phyloP scores from a whole-genome alignment of 306 rosid species.

The Inga leiocalycina region DNA sequence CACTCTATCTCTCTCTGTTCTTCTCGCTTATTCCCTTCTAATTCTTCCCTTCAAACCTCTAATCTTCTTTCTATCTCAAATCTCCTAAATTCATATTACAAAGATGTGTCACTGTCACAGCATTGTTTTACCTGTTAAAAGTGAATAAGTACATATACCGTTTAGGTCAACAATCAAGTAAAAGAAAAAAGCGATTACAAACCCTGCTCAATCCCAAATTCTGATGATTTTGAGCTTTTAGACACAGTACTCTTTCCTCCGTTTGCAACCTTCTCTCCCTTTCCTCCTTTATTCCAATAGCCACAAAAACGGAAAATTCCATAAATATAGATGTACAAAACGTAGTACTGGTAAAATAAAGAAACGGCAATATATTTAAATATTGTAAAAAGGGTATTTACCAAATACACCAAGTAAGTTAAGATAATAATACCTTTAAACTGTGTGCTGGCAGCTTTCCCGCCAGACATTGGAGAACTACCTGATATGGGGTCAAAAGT shows the following conservation, averaged over 20 bases:
- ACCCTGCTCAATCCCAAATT: slow-evolving; percentile 66
- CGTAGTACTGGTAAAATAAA: slow-evolving; percentile 1
- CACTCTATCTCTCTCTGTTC: too few species aligned
- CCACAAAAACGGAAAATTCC: slow-evolving; percentile 34
- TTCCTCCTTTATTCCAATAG: slow-evolving; percentile 55
- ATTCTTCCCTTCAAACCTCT: too few species aligned
- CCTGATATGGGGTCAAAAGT: slow-evolving; percentile 36
- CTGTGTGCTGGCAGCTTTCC: slow-evolving; percentile 40
- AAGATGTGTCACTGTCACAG: too few species aligned
- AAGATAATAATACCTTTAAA: slow-evolving; percentile 42
- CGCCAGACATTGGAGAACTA: slow-evolving; percentile 41
- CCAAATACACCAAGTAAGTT: slow-evolving; percentile 6
- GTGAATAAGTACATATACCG: not conserved
- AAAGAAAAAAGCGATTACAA: slow-evolving; percentile 39
- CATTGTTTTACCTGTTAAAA: not conserved
- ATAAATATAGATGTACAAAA: slow-evolving; percentile 1
- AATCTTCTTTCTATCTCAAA: too few species aligned
- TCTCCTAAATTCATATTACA: too few species aligned
- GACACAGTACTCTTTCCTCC: slow-evolving; percentile 45
- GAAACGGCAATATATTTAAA: slow-evolving; percentile 14
- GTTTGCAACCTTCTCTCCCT: slow-evolving; percentile 55
- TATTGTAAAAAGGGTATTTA: slow-evolving; percentile 1
- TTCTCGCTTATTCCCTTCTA: too few species aligned
- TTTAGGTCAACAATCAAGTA: slow-evolving; percentile 17
- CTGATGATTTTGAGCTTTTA: slow-evolving; percentile 55